Evolutionary conservation across 1,139 yeast species (phyloP).

Genomic region (Dujonia santamariae): DNA sequence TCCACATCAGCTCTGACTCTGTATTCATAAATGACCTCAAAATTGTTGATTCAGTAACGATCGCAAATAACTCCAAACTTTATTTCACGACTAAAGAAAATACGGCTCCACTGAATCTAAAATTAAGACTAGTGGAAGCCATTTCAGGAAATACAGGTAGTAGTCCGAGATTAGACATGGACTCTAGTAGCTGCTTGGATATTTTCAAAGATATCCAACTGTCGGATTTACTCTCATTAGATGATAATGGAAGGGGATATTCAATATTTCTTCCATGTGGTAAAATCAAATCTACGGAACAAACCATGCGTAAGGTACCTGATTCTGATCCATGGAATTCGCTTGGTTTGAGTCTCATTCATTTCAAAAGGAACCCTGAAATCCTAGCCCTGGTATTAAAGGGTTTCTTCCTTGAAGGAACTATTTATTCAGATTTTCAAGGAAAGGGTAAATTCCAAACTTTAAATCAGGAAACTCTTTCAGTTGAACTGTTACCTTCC

Average conservation of each 20-base stretch:
- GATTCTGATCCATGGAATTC: conserved; percentile 56
- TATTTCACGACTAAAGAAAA: conserved; percentile 61
- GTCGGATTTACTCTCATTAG: conserved; percentile 33
- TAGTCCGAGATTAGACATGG: conserved; percentile 17
- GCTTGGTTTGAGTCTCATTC: conserved; percentile 59
- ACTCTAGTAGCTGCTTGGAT: conserved; percentile 33
- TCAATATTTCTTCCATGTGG: conserved; percentile 80
- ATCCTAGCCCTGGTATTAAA: conserved; percentile 52
- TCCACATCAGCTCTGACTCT: conserved; percentile 30
- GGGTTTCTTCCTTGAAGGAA: conserved; percentile 58
- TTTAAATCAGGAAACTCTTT: conserved; percentile 35
- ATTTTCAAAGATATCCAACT: conserved; percentile 33
- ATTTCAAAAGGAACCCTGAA: conserved; percentile 51
- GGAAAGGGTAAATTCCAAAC: conserved; percentile 23
- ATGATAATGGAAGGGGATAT: conserved; percentile 59
- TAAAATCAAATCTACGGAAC: conserved; percentile 1
- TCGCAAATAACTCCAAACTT: conserved; percentile 52
- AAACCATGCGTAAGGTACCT: not conserved
- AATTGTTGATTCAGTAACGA: conserved; percentile 42
- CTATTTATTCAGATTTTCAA: conserved; percentile 64
- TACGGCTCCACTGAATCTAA: conserved; percentile 32
- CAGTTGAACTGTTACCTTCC: conserved; percentile 17
- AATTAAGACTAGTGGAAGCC: conserved; percentile 36
- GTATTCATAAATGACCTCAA: conserved; percentile 26
- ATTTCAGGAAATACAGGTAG: conserved; percentile 28